Base-by-base conservation (phyloP, 2,329 filamentous ascomycete species). In the Cercospora citrullina region DNA sequence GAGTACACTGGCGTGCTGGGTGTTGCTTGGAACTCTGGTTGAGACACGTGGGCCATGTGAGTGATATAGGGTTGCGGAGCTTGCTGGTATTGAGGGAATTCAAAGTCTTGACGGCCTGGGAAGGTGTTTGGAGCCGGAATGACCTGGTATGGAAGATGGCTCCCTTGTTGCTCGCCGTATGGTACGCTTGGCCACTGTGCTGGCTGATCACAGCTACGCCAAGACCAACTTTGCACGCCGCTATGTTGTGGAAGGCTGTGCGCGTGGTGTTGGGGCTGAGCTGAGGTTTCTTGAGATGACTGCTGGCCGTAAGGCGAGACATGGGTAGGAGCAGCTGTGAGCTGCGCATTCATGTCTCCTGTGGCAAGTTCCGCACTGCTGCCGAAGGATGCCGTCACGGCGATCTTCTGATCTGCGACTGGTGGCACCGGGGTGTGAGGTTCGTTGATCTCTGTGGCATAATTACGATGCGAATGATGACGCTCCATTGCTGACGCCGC, bases 11-110 rank as follows among this genome's bases (percentile, higher is more conserved):
- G 71, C 10, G 68, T 69, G 53, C 48, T 71, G 5, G 71, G 71
- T 12, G 71, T 53, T 7, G 69, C 59, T 14, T 75, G 70, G 36
- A 73, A 72, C 28, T 72, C 69, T 30, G 74, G 71, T 55, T 73
- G 70, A 5, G 72, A 66, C 1, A 69, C 21, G n/a, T 72, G 67
- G n/a, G 39, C 28, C 59, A 69, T 67, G 26, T 71, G 69, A 45
- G 68, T 64, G 28, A 71, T 70, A 4, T 70, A 45, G n/a, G 67
- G 66, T n/a, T 65, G 60, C 14, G 63, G 55, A 31, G 57, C 51
- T 10, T 67, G 58, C 21, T 65, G 71, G 39, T 66, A 69, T 10
- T 61, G 68, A 8, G 65, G 53, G n/a, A 69, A 68, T 23, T 64
- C 58, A 53, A 65, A 72, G 57, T 68, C 66, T 57, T 68, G 68